These are phyloP conservation scores for Liquidambar formosana DNA, from an alignment of 164 flowering plant species.

Conservation along the genomic window DNA sequence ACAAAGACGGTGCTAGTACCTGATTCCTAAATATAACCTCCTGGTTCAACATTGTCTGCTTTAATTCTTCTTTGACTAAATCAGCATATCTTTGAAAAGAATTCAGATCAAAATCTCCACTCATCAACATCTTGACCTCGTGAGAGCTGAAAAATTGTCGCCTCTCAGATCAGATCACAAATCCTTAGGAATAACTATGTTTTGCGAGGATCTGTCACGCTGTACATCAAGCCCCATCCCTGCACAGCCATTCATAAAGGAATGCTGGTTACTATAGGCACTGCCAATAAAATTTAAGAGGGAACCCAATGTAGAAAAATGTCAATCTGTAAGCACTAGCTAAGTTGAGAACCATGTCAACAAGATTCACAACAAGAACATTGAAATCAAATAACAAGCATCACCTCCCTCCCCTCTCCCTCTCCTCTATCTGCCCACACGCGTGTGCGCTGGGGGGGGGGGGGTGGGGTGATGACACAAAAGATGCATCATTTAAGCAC, in stretches of 20 bases:
- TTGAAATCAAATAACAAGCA: no score
- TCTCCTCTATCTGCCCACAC: no score
- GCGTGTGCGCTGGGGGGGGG: no score
- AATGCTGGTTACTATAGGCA: background rate
- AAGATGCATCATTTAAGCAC: no score
- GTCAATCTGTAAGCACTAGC: no score
- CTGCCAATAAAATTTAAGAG: background rate
- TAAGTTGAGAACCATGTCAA: no score
- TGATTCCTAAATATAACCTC: constrained; percentile 48
- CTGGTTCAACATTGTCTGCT: constrained; percentile 44
- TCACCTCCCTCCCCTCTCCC: no score
- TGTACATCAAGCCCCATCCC: constrained; percentile 11
- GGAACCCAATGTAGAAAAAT: no score
- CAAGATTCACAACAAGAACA: no score
- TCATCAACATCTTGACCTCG: constrained; percentile 30
- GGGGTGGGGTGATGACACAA: no score
- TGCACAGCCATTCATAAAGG: background rate
- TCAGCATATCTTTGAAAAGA: constrained; percentile 24
- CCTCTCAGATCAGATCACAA: constrained; percentile 11
- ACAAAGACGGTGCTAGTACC: constrained; percentile 25
- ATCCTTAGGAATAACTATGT: background rate
- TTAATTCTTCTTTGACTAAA: constrained; percentile 33
- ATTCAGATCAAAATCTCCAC: constrained; percentile 28
- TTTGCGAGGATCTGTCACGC: constrained; percentile 7
- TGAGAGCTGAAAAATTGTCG: constrained; percentile 4